These are phyloP conservation scores for Heterobasidion occidentale DNA, from an alignment of 1,284 basidiomycete genomes.

Conservation along the genomic window DNA sequence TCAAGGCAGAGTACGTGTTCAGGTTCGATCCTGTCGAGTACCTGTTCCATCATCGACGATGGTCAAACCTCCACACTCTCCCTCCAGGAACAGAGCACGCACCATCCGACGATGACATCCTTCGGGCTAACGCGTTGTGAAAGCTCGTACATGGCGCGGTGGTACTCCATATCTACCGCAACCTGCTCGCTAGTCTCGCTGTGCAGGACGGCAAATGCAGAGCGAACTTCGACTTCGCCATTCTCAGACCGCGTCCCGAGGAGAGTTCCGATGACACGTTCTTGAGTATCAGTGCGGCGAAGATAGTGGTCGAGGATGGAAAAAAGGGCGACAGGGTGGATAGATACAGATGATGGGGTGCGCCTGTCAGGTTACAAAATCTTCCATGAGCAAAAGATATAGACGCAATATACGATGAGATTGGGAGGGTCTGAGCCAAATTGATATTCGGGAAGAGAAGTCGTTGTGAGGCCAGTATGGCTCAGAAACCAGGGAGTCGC, in stretches of 20 bases:
- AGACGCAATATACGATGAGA: too few species aligned
- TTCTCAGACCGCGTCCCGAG: conserved; percentile 78
- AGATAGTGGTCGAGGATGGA: conserved; percentile 97
- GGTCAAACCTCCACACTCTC: neutral
- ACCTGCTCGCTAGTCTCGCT: conserved; percentile 90
- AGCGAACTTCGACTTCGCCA: conserved; percentile 56
- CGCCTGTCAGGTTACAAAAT: conserved; percentile 33
- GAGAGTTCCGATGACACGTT: conserved; percentile 93
- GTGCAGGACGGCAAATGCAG: conserved; percentile 85
- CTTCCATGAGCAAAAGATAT: too few species aligned
- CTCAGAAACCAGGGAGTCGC: too few species aligned
- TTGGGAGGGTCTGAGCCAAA: too few species aligned
- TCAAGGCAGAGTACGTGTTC: conserved; percentile 94
- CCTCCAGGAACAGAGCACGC: conserved; percentile 18
- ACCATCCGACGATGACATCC: conserved; percentile 90
- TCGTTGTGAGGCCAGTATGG: too few species aligned
- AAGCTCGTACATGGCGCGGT: conserved; percentile 89
- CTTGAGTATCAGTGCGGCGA: conserved; percentile 74
- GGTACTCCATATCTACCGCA: conserved; percentile 95
- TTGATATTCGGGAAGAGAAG: too few species aligned
- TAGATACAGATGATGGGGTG: conserved; percentile 66
- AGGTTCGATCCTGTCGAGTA: conserved; percentile 87
- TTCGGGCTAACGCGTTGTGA: conserved; percentile 79
- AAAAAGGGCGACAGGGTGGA: conserved; percentile 92
- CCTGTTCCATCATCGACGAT: conserved; percentile 38